phyloP scores from a whole-genome alignment of 805 yeast species.

The Blastobotrys chiropterorum region DNA sequence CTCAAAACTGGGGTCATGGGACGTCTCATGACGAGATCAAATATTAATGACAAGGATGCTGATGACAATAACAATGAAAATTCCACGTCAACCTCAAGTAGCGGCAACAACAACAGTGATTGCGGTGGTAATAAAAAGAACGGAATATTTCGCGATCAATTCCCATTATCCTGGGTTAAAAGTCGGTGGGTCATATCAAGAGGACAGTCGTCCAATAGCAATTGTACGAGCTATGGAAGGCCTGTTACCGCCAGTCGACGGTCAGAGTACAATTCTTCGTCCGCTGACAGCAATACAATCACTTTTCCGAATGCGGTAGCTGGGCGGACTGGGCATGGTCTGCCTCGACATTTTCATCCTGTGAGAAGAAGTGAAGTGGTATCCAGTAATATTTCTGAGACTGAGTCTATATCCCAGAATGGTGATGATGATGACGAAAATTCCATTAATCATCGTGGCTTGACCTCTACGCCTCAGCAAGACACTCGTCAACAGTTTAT shows the following conservation, averaged over 20 bases:
- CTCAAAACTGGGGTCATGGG: slow-evolving; percentile 60
- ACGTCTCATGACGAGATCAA: slow-evolving; percentile 27
- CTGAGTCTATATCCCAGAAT: background rate
- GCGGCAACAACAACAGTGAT: background rate
- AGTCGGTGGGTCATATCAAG: slow-evolving; percentile 5
- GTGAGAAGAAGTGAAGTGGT: background rate
- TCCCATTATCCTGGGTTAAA: slow-evolving; percentile 2
- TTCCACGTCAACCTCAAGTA: background rate
- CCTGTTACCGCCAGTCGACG: slow-evolving; percentile 30
- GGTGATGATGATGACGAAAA: background rate
- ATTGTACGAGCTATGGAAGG: background rate
- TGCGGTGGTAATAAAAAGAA: no score
- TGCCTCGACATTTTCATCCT: background rate
- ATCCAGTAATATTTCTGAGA: no score
- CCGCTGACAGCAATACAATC: background rate
- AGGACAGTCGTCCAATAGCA: slow-evolving; percentile 4
- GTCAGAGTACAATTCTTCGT: slow-evolving; percentile 7
- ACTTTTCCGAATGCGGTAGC: background rate
- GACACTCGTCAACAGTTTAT: background rate
- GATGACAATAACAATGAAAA: background rate
- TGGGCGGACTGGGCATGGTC: background rate
- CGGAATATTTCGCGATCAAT: background rate
- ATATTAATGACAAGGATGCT: background rate
- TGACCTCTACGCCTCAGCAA: background rate
- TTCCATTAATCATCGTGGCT: no score